These are phyloP conservation scores for Monosporascus sp. DNA, from an alignment of 2,329 filamentous ascomycete genomes.

Conservation along the genomic window DNA sequence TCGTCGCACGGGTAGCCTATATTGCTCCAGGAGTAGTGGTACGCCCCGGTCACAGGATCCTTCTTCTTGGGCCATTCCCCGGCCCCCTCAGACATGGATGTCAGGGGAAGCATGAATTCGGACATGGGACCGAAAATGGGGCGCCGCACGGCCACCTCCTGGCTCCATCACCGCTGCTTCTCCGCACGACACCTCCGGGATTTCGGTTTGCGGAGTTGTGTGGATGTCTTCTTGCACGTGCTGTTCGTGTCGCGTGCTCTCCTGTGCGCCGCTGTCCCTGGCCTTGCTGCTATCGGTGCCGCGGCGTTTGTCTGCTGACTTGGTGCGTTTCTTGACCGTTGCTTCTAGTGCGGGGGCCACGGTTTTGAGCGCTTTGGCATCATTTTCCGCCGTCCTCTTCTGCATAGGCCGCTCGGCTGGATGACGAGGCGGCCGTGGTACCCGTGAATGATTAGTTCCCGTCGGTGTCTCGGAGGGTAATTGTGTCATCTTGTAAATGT, in stretches of 20 bases:
- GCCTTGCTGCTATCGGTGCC: neutral
- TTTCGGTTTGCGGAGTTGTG: neutral
- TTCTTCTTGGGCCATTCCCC: neutral
- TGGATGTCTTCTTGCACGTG: neutral
- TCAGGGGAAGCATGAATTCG: neutral
- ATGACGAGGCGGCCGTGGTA: neutral
- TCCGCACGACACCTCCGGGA: too few species aligned
- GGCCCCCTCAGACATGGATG: neutral
- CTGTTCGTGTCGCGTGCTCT: neutral
- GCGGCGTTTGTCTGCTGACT: neutral
- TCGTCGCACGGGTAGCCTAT: neutral
- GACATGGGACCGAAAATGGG: neutral
- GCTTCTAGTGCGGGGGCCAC: neutral
- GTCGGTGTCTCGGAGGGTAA: too few species aligned
- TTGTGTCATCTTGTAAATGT: too few species aligned
- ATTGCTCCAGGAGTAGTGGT: neutral
- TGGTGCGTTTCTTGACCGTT: neutral
- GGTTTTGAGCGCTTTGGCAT: neutral
- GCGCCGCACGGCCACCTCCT: neutral
- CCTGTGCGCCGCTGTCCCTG: neutral
- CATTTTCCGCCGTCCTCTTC: neutral
- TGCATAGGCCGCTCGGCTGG: neutral
- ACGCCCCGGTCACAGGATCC: neutral
- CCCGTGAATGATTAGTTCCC: neutral
- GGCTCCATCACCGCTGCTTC: neutral